These are phyloP conservation scores for Cladophialophora carrionii DNA, from an alignment of 2,329 filamentous ascomycete genomes.

Conservation along the genomic window DNA sequence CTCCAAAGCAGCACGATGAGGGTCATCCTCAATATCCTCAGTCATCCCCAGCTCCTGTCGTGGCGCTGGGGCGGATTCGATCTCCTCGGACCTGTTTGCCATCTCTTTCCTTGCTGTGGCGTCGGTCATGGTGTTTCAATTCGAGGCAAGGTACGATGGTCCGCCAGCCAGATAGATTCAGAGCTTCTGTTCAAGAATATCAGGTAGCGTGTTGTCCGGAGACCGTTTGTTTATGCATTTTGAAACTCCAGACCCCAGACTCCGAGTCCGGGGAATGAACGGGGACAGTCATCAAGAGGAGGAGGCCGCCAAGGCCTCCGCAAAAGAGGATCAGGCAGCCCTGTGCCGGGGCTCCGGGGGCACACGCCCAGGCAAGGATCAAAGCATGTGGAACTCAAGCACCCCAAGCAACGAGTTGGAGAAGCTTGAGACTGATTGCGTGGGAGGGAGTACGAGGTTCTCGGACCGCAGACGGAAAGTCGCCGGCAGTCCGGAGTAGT, in stretches of 20 bases:
- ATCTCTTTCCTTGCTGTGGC: slow-evolving; percentile 15
- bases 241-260: slow-evolving; percentile 19
- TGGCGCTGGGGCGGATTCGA: background rate
- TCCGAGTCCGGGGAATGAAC: slow-evolving; percentile 13
- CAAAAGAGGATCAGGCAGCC: background rate
- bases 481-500: background rate
- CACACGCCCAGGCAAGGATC: background rate
- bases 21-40: slow-evolving; percentile 24
- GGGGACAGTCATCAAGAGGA: slow-evolving; percentile 11
- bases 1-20: slow-evolving; percentile 28
- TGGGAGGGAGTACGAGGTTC: background rate
- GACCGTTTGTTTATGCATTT: slow-evolving; percentile 12
- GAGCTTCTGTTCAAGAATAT: background rate
- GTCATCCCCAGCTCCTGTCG: background rate
- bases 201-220: slow-evolving; percentile 2
- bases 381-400: background rate
- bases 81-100: slow-evolving; percentile 11
- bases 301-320: background rate
- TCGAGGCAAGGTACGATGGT: background rate
- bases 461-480: background rate
- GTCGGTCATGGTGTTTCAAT: slow-evolving; percentile 9
- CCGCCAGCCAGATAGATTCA: background rate
- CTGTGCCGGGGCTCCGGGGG: background rate
- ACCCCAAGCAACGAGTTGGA: background rate
- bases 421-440: background rate